These are phyloP conservation scores for Quercus variabilis DNA, from an alignment of 306 rosid species.

Conservation along the genomic window DNA sequence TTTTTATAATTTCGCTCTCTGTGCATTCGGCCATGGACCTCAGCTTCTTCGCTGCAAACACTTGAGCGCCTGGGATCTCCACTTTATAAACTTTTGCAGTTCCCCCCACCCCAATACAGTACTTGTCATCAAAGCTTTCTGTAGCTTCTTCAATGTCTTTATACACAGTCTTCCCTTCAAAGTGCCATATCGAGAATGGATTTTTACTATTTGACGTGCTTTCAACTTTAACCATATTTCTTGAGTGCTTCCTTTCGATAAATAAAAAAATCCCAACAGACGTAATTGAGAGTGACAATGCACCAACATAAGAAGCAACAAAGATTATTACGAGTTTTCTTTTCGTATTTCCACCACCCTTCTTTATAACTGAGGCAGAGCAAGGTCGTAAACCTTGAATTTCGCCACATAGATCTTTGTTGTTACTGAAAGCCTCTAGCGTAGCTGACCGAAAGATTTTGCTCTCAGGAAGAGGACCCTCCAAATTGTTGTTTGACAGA, in stretches of 20 bases:
- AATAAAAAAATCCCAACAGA: background rate
- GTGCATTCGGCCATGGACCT: background rate
- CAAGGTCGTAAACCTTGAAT: constrained; percentile 4
- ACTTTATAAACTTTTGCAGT: no score
- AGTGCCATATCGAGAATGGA: background rate
- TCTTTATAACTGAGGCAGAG: background rate
- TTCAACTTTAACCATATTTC: background rate
- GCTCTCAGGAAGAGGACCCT: constrained; percentile 26
- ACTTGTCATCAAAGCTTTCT: no score
- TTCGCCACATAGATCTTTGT: constrained; percentile 9
- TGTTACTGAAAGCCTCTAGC: constrained; percentile 16
- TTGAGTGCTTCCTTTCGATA: background rate
- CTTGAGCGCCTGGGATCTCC: background rate
- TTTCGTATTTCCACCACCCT: background rate
- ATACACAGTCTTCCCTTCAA: background rate
- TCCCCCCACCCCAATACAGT: no score
- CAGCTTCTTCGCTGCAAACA: background rate
- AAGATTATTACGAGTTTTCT: background rate
- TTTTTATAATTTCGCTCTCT: background rate
- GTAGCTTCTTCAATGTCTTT: background rate
- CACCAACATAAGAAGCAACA: constrained; percentile 1
- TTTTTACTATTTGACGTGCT: background rate
- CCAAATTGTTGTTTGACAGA: constrained; percentile 27
- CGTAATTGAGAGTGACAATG: background rate
- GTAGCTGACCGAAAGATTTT: constrained; percentile 9